These are phyloP conservation scores for Solanum hybrid DNA, from an alignment of 305 asterid species.

Conservation along the genomic window DNA sequence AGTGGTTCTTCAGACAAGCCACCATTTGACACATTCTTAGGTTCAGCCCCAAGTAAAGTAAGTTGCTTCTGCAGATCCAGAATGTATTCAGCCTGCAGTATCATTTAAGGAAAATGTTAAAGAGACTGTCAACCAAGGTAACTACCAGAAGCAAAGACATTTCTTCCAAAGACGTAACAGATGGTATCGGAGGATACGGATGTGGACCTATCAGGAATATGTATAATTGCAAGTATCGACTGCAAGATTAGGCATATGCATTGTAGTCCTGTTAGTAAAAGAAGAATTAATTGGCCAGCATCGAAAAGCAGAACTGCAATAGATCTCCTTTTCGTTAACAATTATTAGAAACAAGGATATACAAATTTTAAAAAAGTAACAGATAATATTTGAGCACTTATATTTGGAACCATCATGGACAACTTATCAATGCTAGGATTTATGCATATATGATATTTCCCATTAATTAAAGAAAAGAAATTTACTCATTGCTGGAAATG, in stretches of 20 bases:
- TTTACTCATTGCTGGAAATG: not conserved
- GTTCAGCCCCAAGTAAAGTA: conserved; percentile 63
- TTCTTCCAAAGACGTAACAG: not conserved
- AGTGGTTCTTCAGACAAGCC: conserved; percentile 57
- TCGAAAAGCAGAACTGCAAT: not conserved
- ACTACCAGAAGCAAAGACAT: not conserved
- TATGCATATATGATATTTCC: not conserved
- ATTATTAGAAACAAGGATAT: not conserved
- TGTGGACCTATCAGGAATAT: not conserved
- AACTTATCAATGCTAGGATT: not conserved
- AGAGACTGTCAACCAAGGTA: not conserved
- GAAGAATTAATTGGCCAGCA: not conserved
- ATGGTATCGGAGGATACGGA: not conserved
- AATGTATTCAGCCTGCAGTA: conserved; percentile 76
- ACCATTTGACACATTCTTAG: conserved; percentile 58
- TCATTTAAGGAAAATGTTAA: conserved; percentile 3
- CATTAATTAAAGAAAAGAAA: not conserved
- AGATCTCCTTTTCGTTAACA: not conserved
- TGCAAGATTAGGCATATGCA: not conserved
- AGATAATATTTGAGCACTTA: not conserved
- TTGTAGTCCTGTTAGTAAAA: not conserved
- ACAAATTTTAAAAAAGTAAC: not conserved
- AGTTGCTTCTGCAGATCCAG: conserved; percentile 92
- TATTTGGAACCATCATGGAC: not conserved
- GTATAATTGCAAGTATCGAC: not conserved